These are phyloP conservation scores for Phytopythium delawarense DNA, from an alignment of 352 stramenopile species.

Conservation along the genomic window DNA sequence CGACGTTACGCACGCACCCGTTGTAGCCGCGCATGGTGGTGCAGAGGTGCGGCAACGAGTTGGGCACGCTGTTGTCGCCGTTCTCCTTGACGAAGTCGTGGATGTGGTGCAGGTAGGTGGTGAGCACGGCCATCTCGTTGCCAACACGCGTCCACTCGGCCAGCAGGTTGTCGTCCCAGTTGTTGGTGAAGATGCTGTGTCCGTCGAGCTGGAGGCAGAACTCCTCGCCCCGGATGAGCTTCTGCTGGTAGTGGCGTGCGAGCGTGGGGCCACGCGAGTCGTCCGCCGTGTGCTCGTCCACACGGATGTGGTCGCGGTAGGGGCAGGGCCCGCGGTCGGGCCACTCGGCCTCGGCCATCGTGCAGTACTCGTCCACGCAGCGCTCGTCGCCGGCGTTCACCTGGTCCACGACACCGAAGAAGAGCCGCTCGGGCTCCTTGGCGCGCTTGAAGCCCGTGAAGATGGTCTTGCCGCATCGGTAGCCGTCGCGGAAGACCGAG, in stretches of 20 bases:
- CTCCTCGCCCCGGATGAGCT: conserved; percentile 68
- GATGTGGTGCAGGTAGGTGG: conserved; percentile 80
- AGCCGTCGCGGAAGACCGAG: conserved; percentile 80
- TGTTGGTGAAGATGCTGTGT: conserved; percentile 85
- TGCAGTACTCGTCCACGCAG: conserved; percentile 77
- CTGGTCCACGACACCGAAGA: conserved; percentile 83
- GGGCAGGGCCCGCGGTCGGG: conserved; percentile 55
- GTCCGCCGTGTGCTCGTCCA: conserved; percentile 59
- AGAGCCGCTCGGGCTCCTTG: conserved; percentile 61
- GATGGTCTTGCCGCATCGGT: conserved; percentile 78
- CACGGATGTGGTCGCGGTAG: conserved; percentile 67
- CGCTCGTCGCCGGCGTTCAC: conserved; percentile 64
- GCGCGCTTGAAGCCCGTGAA: conserved; percentile 73
- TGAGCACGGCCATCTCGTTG: conserved; percentile 84
- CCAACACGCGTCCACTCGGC: conserved; percentile 65
- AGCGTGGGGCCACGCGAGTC: conserved; percentile 77
- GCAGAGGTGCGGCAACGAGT: conserved; percentile 68
- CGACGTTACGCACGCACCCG: conserved; percentile 63
- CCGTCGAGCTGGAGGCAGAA: conserved; percentile 85
- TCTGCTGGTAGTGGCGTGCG: conserved; percentile 77
- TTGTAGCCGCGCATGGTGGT: conserved; percentile 68
- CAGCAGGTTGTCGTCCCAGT: conserved; percentile 73
- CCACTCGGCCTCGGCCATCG: conserved; percentile 65
- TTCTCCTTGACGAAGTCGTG: conserved; percentile 80
- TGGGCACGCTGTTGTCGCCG: conserved; percentile 61